phyloP scores from a whole-genome alignment of 495 filamentous ascomycete genomes.

The Parathielavia appendiculata region DNA sequence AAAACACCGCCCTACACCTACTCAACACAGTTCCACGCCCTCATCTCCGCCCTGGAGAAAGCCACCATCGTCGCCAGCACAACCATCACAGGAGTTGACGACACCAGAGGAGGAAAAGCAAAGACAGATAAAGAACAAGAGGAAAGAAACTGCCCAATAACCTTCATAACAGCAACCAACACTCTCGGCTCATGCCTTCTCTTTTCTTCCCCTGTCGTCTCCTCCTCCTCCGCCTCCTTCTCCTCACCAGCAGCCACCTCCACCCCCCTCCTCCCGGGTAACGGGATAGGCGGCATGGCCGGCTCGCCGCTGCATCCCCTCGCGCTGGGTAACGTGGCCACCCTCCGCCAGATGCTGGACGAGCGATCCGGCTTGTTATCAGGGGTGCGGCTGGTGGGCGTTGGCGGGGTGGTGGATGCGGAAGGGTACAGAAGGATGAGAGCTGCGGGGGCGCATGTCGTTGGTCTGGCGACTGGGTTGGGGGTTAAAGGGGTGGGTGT shows the following conservation, averaged over 20 bases:
- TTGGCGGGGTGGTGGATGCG: constrained; percentile 60
- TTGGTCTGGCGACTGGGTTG: constrained; percentile 60
- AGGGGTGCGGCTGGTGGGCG: constrained; percentile 55
- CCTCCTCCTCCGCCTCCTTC: background rate
- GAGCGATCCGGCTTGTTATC: constrained; percentile 31
- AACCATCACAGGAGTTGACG: background rate
- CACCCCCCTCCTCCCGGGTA: constrained; percentile 39
- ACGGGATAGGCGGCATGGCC: constrained; percentile 60
- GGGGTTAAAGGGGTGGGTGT: constrained; percentile 54
- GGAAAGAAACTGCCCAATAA: constrained; percentile 37
- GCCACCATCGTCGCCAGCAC: constrained; percentile 17
- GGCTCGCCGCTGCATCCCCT: constrained; percentile 64
- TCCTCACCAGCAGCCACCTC: constrained; percentile 18
- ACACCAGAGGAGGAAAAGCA: no score
- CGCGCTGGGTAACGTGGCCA: constrained; percentile 66
- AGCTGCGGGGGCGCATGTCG: constrained; percentile 55
- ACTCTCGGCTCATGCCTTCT: constrained; percentile 61
- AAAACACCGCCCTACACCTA: constrained; percentile 72
- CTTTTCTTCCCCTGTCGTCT: background rate
- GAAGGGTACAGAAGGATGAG: constrained; percentile 58
- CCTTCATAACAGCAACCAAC: constrained; percentile 67
- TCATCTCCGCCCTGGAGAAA: constrained; percentile 47
- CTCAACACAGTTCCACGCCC: constrained; percentile 49
- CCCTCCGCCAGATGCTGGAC: constrained; percentile 53
- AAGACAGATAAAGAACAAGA: background rate